These are phyloP conservation scores for Aquilaria sinensis DNA, from an alignment of 345 rosid genomes.

Conservation along the genomic window DNA sequence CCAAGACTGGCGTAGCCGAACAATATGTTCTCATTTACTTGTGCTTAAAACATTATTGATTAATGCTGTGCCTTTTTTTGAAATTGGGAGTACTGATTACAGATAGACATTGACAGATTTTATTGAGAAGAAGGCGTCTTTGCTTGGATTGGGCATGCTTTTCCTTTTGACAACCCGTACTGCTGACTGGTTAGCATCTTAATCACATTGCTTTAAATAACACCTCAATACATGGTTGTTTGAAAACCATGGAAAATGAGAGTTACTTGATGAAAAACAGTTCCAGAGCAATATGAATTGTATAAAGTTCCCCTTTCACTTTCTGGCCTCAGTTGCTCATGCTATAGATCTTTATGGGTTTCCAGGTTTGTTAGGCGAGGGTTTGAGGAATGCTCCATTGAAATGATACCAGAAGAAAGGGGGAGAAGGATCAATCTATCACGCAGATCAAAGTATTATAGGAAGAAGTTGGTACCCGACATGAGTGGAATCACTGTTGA, in stretches of 20 bases:
- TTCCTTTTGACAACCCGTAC: conserved; percentile 88
- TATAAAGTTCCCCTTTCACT: conserved; percentile 1
- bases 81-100: not conserved
- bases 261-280: not conserved
- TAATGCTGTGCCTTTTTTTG: too few relatives aligned
- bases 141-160: conserved; percentile 62
- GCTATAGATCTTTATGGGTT: conserved; percentile 3
- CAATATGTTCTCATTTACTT: too few relatives aligned
- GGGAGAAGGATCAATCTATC: conserved; percentile 70
- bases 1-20: too few relatives aligned
- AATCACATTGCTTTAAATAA: not conserved
- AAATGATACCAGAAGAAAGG: conserved; percentile 64
- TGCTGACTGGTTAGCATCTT: conserved; percentile 70
- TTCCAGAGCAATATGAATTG: not conserved
- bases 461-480: conserved; percentile 71
- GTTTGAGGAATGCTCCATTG: conserved; percentile 66
- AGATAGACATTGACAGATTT: conserved; percentile 47
- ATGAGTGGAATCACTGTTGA: conserved; percentile 58
- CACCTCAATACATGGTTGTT: not conserved
- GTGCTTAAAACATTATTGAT: too few relatives aligned
- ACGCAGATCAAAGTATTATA: conserved; percentile 76
- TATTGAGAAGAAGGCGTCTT: conserved; percentile 79
- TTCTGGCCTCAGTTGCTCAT: not conserved
- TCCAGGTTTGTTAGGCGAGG: conserved; percentile 80
- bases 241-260: not conserved